Conservation (phyloP, 2,329 filamentous ascomycete species). For the Cladorrhinum sp. region DNA sequence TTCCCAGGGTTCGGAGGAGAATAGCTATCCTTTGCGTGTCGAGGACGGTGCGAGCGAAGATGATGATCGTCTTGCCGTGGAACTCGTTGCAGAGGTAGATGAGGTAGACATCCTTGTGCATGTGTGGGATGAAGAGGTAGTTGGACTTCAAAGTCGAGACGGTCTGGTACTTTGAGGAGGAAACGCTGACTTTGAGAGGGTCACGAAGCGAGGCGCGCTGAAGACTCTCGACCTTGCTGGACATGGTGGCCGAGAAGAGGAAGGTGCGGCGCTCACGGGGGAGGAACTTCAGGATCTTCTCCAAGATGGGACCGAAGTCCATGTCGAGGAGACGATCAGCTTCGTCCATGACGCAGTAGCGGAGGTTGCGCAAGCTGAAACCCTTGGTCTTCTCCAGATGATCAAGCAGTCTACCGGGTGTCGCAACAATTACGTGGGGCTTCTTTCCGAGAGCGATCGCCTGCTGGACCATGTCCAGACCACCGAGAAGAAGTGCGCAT, state of each 20-base stretch:
- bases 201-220: constrained; percentile 86
- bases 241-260: constrained; percentile 93
- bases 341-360: constrained; percentile 93
- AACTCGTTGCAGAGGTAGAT: constrained; percentile 84
- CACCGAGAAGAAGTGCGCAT: constrained; percentile 82
- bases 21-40: constrained; percentile 85
- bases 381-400: constrained; percentile 97
- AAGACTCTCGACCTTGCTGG: constrained; percentile 85
- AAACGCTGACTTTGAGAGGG: constrained; percentile 79
- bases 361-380: constrained; percentile 72
- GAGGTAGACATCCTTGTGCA: constrained; percentile 86
- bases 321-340: constrained; percentile 89
- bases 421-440: constrained; percentile 90
- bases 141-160: constrained; percentile 84
- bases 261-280: constrained; percentile 76
- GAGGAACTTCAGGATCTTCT: constrained; percentile 88
- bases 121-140: constrained; percentile 81
- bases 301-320: constrained; percentile 87
- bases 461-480: constrained; percentile 93
- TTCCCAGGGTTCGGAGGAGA: constrained; percentile 77
- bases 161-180: constrained; percentile 81
- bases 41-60: constrained; percentile 89
- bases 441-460: constrained; percentile 91
- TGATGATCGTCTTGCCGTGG: constrained; percentile 78
- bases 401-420: constrained; percentile 77